Percentiles rank a stretch among this genome's conserved stretches.
phyloP scores from a whole-genome alignment of 441 rosid species.

The Theobroma grandiflorum region DNA sequence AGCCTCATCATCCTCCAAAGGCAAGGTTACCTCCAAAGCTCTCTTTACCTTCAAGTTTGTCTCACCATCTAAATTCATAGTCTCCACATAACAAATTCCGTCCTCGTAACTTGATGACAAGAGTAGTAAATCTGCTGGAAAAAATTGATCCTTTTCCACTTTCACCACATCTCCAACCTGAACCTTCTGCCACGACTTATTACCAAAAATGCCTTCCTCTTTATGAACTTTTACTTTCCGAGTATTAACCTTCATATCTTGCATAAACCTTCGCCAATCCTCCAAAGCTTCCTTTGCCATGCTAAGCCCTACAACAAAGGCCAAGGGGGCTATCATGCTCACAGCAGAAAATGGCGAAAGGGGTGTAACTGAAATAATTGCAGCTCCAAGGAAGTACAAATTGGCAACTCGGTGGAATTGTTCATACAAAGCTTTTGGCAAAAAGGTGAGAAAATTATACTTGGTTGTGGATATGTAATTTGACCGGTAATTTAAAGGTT shows the following conservation, averaged over 20 bases:
- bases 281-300: slow-evolving; percentile 95
- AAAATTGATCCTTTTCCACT: slow-evolving; percentile 90
- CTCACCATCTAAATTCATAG: slow-evolving; percentile 98
- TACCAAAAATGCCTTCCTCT: slow-evolving; percentile 67
- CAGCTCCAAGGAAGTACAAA: slow-evolving; percentile 91
- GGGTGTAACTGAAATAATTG: slow-evolving; percentile 81
- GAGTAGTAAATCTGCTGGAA: slow-evolving; percentile 91
- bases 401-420: slow-evolving; percentile 97
- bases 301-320: slow-evolving; percentile 93
- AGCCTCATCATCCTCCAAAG: slow-evolving; percentile 67
- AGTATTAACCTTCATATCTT: slow-evolving; percentile 85
- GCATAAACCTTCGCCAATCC: slow-evolving; percentile 96
- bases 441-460: slow-evolving; percentile 76
- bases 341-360: slow-evolving; percentile 85
- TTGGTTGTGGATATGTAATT: slow-evolving; percentile 92
- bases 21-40: slow-evolving; percentile 75
- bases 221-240: slow-evolving; percentile 73
- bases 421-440: slow-evolving; percentile 92
- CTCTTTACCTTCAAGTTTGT: slow-evolving; percentile 95
- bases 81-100: slow-evolving; percentile 96
- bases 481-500: slow-evolving; percentile 76
- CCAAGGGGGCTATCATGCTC: slow-evolving; percentile 96
- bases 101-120: slow-evolving; percentile 91
- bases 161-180: slow-evolving; percentile 85
- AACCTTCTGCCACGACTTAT: slow-evolving; percentile 78